phyloP scores from a whole-genome alignment of 148 eudicot species.

The Rhododendron kiyosumense region DNA sequence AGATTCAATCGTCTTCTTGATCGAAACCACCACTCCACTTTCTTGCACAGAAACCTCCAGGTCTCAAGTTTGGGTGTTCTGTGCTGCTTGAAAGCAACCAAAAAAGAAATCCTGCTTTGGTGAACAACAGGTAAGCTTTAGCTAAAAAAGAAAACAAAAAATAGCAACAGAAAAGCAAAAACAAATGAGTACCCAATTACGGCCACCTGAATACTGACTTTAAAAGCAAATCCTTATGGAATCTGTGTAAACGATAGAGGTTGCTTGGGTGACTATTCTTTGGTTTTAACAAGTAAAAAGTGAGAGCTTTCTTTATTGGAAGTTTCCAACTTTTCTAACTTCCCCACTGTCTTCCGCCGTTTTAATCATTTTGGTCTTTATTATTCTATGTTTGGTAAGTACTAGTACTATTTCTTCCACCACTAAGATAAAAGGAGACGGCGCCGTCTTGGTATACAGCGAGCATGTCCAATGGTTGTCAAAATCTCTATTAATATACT shows the following conservation, averaged over 20 bases:
- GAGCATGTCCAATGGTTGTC: not conserved
- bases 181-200: not conserved
- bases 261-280: not conserved
- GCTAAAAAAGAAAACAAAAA: not conserved
- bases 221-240: not conserved
- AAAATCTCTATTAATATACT: not conserved
- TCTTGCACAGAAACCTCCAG: not conserved
- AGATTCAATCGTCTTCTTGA: not conserved
- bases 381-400: not conserved
- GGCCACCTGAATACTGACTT: not conserved
- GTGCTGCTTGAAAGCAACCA: constrained; percentile 7
- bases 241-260: not conserved
- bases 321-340: not conserved
- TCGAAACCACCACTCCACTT: not conserved
- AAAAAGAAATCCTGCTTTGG: constrained; percentile 1
- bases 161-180: not conserved
- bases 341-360: not conserved
- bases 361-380: not conserved
- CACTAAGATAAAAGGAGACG: not conserved
- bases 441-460: not conserved
- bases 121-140: not conserved
- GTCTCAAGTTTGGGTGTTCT: not conserved
- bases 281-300: not conserved
- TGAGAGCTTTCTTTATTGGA: not conserved
- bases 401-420: not conserved